These are phyloP conservation scores for Kurtzmaniella fragi DNA, from an alignment of 805 yeast genomes.

Conservation along the genomic window DNA sequence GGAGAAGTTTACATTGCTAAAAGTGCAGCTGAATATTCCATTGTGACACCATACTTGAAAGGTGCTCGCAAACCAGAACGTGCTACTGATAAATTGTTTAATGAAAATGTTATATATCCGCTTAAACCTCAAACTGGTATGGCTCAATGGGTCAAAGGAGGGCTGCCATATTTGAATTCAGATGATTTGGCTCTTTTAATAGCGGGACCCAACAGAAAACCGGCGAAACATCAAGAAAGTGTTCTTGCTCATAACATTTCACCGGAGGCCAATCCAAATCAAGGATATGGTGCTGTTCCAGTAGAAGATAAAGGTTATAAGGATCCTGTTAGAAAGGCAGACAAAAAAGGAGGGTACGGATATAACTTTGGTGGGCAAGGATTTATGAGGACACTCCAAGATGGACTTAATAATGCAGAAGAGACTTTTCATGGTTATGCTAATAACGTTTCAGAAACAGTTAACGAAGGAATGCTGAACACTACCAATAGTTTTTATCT, in stretches of 20 bases:
- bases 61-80: slow-evolving; percentile 17
- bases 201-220: slow-evolving; percentile 70
- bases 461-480: slow-evolving; percentile 47
- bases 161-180: slow-evolving; percentile 49
- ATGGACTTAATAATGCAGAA: slow-evolving; percentile 49
- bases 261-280: slow-evolving; percentile 38
- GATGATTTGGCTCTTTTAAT: slow-evolving; percentile 62
- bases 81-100: slow-evolving; percentile 57
- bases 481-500: slow-evolving; percentile 47
- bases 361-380: slow-evolving; percentile 41
- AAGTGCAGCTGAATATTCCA: slow-evolving; percentile 41
- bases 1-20: slow-evolving; percentile 58
- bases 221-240: slow-evolving; percentile 56
- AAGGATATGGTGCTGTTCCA: slow-evolving; percentile 21
- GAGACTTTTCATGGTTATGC: slow-evolving; percentile 57
- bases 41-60: slow-evolving; percentile 18
- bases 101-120: slow-evolving; percentile 63
- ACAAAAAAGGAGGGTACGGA: slow-evolving; percentile 17
- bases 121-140: slow-evolving; percentile 76
- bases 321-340: slow-evolving; percentile 42
- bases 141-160: slow-evolving; percentile 82
- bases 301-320: slow-evolving; percentile 28
- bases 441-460: slow-evolving; percentile 44
- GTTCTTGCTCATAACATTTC: slow-evolving; percentile 44
- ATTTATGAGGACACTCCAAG: slow-evolving; percentile 42